Base-by-base conservation (phyloP, 179 eudicot genomes). In the Heliamphora pulchella region DNA sequence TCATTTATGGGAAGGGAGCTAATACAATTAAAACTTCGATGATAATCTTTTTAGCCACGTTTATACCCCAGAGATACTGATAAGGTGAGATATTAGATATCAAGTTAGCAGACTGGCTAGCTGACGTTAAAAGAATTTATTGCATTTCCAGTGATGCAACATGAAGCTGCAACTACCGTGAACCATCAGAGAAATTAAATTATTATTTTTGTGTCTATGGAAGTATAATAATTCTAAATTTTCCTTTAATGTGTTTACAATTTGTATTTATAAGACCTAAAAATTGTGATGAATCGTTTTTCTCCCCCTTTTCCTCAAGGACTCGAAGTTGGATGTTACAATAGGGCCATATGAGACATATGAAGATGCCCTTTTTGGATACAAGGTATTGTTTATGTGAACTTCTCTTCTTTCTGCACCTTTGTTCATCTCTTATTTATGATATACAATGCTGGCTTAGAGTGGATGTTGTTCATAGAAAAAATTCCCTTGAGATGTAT, bases 331-430 rank as follows among this genome's bases (percentile, higher is more conserved):
- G 93, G 99, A 96, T 84, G 85, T 96, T 68, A 93, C 99, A 15
- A 94, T 96, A 68, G 99, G 99, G 58, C 99, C 99, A 46, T 96
- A 96, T 76, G 99, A 96, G 89, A 96, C 99, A n/a, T 96, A 96
- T 87, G 98, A 96, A 88, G 99, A 96, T 83, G 62, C 82, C 53
- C 91, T 92, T 65, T 96, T 96, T 83, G 99, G 99, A 74, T 96
- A 91, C 89, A 96, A 96, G 98, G 99, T 94, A 88, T 5, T 13
- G 8, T 31, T 64, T 62, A 5, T 15, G 3, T 48, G 47, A 48
- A 53, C 53, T 53, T 9, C 20, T 57, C 62, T 55, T 55, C 22
- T 57, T 55, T 72, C 5, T 55, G 54, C 78, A 31, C 17, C 68
- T 76, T 43, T 67, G 0, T 4, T 53, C 51, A 43, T 69, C 44